A percentile compares a stretch with the other conserved stretches of the same genome.
Conservation (phyloP, 441 rosid genomes). For the Hura crepitans region DNA sequence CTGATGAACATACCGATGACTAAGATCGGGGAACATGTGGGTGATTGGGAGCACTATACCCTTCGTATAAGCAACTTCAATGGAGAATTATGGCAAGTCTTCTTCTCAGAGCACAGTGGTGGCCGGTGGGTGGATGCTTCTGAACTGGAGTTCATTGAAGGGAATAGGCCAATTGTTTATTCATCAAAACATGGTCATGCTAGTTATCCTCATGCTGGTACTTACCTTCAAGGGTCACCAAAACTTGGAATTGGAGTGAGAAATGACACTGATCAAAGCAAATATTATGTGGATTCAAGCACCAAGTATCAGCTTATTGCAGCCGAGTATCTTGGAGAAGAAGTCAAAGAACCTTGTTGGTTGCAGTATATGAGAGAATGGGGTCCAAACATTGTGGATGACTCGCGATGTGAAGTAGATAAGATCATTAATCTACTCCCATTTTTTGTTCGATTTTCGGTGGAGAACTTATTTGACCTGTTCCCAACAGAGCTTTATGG, state of each 20-base stretch:
- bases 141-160: conserved; percentile 53
- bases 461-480: conserved; percentile 40
- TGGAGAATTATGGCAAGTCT: conserved; percentile 63
- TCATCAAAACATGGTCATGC: conserved; percentile 75
- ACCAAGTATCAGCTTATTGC: conserved; percentile 49
- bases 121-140: conserved; percentile 74
- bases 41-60: conserved; percentile 92
- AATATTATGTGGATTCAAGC: conserved; percentile 56
- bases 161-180: conserved; percentile 57
- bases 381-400: conserved; percentile 74
- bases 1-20: conserved; percentile 41
- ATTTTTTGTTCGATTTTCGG: conserved; percentile 33
- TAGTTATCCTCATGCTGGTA: conserved; percentile 62
- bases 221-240: conserved; percentile 64
- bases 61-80: conserved; percentile 75
- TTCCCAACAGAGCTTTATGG: conserved; percentile 72
- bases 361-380: conserved; percentile 86
- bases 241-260: conserved; percentile 67
- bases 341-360: conserved; percentile 67
- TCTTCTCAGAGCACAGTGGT: conserved; percentile 84
- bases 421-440: conserved; percentile 53
- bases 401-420: conserved; percentile 54
- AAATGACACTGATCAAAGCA: conserved; percentile 58
- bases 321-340: conserved; percentile 62
- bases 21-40: conserved; percentile 69